These are phyloP conservation scores for Yarrowia sp. DNA, from an alignment of 805 yeast genomes.

Conservation along the genomic window DNA sequence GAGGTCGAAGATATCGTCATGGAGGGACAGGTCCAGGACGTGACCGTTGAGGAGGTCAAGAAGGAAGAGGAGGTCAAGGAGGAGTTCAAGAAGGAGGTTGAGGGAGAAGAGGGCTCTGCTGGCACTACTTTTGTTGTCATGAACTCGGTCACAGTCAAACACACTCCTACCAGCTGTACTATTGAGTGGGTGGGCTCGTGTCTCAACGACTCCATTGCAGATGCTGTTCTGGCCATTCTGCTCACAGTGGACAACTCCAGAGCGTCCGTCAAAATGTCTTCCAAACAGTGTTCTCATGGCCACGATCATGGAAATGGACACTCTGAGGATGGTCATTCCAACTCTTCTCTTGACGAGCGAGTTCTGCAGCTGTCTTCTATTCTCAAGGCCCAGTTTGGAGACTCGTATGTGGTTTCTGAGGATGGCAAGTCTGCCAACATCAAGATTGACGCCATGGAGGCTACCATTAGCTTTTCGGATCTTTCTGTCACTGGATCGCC, in stretches of 20 bases:
- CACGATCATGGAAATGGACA: background rate
- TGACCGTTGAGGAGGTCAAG: background rate
- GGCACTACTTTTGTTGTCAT: slow-evolving; percentile 47
- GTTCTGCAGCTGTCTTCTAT: slow-evolving; percentile 45
- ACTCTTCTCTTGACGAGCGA: slow-evolving; percentile 38
- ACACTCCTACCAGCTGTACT: slow-evolving; percentile 51
- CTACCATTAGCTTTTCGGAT: slow-evolving; percentile 60
- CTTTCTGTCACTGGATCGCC: slow-evolving; percentile 71
- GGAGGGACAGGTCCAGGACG: background rate
- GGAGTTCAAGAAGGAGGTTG: background rate
- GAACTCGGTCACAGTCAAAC: slow-evolving; percentile 56
- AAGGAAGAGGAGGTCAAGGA: background rate
- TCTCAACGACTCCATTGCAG: slow-evolving; percentile 91
- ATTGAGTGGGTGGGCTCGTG: slow-evolving; percentile 90
- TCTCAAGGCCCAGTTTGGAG: slow-evolving; percentile 85
- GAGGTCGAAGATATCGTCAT: background rate
- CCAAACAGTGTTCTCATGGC: slow-evolving; percentile 47
- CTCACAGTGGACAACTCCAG: slow-evolving; percentile 93
- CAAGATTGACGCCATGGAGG: slow-evolving; percentile 70
- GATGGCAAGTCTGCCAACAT: slow-evolving; percentile 51
- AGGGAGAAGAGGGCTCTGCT: background rate
- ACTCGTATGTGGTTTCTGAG: slow-evolving; percentile 46
- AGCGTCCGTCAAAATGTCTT: slow-evolving; percentile 85
- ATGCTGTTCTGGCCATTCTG: slow-evolving; percentile 83
- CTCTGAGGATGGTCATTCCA: slow-evolving; percentile 27